A percentile compares a stretch with the other conserved stretches of the same genome.
phyloP scores from a whole-genome alignment of 2,329 filamentous ascomycete species.

The Periconia sp. region DNA sequence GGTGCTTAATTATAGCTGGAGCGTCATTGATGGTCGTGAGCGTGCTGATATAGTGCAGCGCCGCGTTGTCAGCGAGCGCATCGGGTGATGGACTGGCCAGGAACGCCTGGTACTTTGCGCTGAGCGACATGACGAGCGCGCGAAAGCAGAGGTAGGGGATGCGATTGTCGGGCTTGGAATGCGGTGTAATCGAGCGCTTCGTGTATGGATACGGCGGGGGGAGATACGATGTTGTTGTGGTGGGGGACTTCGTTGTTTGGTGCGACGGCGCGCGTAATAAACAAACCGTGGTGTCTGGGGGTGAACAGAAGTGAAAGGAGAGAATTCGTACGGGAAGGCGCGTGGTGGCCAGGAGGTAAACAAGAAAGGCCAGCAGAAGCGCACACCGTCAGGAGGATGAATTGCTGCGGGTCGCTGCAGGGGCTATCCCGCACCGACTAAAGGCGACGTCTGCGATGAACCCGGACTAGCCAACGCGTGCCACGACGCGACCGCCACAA shows the following conservation, averaged over 20 bases:
- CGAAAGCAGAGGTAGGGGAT: not conserved
- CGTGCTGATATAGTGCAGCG: conserved; percentile 84
- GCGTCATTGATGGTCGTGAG: conserved; percentile 75
- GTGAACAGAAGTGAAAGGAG: no score
- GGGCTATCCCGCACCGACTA: not conserved
- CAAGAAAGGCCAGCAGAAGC: conserved; percentile 1
- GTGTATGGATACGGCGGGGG: conserved; percentile 10
- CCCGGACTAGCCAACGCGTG: not conserved
- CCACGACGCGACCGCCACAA: not conserved
- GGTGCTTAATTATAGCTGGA: conserved; percentile 81
- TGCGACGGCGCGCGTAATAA: not conserved
- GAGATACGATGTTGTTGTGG: not conserved
- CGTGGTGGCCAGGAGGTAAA: not conserved
- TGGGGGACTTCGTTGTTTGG: not conserved
- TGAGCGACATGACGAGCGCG: conserved; percentile 44
- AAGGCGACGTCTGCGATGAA: not conserved
- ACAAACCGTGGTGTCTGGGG: conserved; percentile 6
- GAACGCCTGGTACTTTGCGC: conserved; percentile 52
- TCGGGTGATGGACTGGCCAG: conserved; percentile 51
- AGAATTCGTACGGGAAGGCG: not conserved
- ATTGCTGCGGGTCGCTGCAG: conserved; percentile 1
- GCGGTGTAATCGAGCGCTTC: not conserved
- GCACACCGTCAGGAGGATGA: not conserved
- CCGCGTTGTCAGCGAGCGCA: conserved; percentile 53
- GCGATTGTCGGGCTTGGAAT: conserved; percentile 5